phyloP scores from a whole-genome alignment of 179 eudicot species.

The Spergularia azorica region DNA sequence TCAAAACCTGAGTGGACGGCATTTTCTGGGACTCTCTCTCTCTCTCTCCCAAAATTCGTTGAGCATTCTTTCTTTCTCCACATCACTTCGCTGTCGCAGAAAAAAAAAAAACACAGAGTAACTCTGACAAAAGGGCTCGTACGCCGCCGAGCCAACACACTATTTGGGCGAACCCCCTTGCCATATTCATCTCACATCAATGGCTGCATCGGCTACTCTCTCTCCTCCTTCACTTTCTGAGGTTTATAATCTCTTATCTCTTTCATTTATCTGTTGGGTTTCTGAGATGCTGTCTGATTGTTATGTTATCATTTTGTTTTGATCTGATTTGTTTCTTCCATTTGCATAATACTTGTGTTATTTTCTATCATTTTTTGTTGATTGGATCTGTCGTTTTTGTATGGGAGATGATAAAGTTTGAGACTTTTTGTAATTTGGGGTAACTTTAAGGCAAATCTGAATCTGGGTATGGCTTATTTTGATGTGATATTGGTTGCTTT shows the following conservation, averaged over 20 bases:
- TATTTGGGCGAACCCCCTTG: background rate
- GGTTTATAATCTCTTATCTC: conserved; percentile 23
- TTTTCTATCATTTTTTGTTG: background rate
- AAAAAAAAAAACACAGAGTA: background rate
- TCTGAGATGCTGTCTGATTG: background rate
- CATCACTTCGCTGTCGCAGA: background rate
- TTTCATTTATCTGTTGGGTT: background rate
- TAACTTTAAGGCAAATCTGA: background rate
- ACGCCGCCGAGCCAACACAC: conserved; percentile 1
- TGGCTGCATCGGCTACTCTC: conserved; percentile 29
- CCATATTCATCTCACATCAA: conserved; percentile 8
- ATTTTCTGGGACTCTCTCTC: background rate
- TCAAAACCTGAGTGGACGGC: conserved; percentile 11
- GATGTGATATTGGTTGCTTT: background rate
- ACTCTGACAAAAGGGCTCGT: background rate
- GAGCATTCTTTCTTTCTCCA: background rate
- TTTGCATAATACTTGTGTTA: background rate
- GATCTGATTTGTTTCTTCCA: background rate
- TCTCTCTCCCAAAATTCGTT: too few species aligned
- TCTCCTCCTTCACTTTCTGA: conserved; percentile 40
- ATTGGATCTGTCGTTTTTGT: conserved; percentile 20
- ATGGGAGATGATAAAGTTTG: conserved; percentile 2
- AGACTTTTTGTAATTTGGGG: background rate
- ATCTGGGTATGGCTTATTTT: conserved; percentile 14
- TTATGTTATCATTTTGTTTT: background rate